Conservation (phyloP, 2,329 filamentous ascomycete genomes). For the Aspergillus jensenii region DNA sequence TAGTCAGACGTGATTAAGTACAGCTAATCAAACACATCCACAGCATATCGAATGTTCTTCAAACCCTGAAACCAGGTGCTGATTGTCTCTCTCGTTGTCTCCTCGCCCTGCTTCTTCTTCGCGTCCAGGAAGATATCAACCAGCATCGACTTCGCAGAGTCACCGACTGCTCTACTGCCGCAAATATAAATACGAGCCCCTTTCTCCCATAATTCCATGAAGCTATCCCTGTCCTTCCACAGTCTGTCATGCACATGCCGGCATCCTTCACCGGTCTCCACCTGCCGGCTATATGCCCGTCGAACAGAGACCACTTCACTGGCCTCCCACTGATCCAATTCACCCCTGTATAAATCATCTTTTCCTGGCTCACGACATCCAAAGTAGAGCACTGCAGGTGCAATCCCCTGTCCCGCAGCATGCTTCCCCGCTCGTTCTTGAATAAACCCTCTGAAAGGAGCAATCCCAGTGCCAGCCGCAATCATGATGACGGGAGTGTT, state of each 20-base stretch:
- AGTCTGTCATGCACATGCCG: not conserved
- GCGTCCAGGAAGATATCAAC: not conserved
- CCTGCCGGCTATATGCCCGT: not conserved
- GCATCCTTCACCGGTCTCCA: not conserved
- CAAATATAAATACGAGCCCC: not conserved
- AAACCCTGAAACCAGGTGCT: not conserved
- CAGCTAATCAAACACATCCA: not conserved
- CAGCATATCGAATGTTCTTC: not conserved
- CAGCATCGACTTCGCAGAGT: not conserved
- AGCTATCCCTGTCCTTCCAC: not conserved
- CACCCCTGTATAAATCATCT: not conserved
- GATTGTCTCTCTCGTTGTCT: not conserved
- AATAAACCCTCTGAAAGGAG: not conserved
- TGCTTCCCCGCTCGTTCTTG: not conserved
- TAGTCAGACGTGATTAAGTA: not conserved
- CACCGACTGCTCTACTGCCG: not conserved
- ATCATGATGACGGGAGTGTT: not conserved
- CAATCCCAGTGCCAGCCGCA: not conserved
- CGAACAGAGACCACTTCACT: not conserved
- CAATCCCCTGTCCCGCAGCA: not conserved
- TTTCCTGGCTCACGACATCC: not conserved
- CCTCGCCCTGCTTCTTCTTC: not conserved
- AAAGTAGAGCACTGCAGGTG: not conserved
- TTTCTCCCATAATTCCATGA: not conserved
- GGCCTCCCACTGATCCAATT: not conserved